Percentiles rank a stretch among this genome's conserved stretches.
These are phyloP conservation scores for Paecilomyces sp. DNA, from an alignment of 2,329 filamentous ascomycete genomes.

Conservation along the genomic window DNA sequence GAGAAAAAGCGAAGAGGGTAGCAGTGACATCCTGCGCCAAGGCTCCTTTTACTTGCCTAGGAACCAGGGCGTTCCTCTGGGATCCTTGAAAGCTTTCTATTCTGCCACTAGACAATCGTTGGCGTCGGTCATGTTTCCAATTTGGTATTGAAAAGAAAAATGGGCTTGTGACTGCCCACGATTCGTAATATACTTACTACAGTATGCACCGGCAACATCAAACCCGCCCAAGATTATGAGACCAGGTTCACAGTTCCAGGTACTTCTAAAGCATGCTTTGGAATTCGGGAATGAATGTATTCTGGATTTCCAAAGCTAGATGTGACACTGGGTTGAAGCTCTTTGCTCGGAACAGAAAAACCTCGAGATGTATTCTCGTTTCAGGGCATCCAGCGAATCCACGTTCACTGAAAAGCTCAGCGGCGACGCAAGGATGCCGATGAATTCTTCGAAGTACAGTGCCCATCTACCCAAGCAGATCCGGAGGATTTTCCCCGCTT, in stretches of 20 bases:
- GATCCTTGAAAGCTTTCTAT: background rate
- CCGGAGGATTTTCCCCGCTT: slow-evolving; percentile 42
- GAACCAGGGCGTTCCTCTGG: background rate
- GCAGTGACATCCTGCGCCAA: background rate
- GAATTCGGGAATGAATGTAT: background rate
- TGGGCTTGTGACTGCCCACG: background rate
- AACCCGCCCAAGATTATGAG: background rate
- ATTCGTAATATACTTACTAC: background rate
- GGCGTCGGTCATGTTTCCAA: background rate
- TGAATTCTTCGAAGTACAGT: background rate
- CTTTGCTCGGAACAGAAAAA: background rate
- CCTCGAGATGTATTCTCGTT: background rate
- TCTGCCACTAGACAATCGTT: background rate
- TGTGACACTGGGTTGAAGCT: background rate
- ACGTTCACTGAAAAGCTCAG: background rate
- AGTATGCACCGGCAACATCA: background rate
- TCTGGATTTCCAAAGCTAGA: background rate
- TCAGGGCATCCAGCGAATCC: background rate
- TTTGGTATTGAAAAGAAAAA: background rate
- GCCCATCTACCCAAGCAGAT: slow-evolving; percentile 34
- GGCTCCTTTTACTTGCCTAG: background rate
- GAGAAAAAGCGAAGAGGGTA: background rate
- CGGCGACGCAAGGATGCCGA: slow-evolving; percentile 1
- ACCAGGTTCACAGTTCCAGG: background rate
- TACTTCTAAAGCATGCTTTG: background rate